Conservation (phyloP, 306 rosid genomes). For the Sindora glabra region DNA sequence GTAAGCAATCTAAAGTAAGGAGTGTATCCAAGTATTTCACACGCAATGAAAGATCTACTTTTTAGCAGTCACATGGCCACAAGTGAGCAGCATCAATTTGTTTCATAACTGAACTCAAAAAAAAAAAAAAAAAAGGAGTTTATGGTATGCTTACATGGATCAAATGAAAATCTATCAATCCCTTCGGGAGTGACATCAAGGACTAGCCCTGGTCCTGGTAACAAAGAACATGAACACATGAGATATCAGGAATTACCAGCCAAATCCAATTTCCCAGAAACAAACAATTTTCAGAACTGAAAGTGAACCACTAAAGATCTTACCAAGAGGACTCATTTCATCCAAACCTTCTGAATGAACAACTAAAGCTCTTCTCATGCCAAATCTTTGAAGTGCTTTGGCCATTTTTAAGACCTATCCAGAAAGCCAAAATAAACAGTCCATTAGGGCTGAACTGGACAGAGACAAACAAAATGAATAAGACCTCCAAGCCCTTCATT, state of each 20-base stretch:
- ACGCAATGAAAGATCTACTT: conserved; percentile 6
- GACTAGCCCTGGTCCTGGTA: conserved; percentile 81
- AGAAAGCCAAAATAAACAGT: conserved; percentile 13
- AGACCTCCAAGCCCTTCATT: conserved; percentile 6
- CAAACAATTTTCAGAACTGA: neutral
- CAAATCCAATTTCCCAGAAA: neutral
- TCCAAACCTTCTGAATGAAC: too few relatives aligned
- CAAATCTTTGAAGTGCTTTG: too few relatives aligned
- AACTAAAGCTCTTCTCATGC: conserved; percentile 45
- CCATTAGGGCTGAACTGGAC: neutral
- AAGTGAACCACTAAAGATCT: conserved; percentile 17
- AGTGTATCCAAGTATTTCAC: conserved; percentile 9
- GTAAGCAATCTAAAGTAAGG: conserved; percentile 4
- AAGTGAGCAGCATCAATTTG: conserved; percentile 8
- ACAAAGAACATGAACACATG: neutral
- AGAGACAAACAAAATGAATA: neutral
- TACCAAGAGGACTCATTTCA: too few relatives aligned
- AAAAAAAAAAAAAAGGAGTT: conserved; percentile 8
- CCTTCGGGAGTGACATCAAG: conserved; percentile 74
- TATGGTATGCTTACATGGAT: conserved; percentile 69
- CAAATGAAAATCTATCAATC: conserved; percentile 67
- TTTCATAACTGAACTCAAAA: neutral
- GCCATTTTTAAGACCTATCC: conserved; percentile 85
- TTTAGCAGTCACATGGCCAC: conserved; percentile 5
- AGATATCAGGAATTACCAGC: neutral